Base-by-base conservation (phyloP, 352 stramenopile species). In the Aphanomyces cochlioides region DNA sequence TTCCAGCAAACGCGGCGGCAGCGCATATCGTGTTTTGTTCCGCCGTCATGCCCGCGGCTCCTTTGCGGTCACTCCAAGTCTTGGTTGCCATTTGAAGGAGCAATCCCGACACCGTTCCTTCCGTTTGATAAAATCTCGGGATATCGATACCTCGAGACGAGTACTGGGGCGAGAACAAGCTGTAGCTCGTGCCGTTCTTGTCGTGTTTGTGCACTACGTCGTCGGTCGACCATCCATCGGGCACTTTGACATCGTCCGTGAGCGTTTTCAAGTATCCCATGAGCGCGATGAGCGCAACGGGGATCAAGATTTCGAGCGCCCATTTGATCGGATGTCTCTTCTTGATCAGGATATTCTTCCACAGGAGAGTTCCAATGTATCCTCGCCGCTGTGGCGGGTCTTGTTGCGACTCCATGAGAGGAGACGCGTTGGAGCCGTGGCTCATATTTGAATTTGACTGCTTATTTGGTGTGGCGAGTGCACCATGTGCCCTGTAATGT, bases 331-430 rank as follows among this genome's bases (percentile, higher is more conserved):
- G 78, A 19, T 84, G 74, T 50, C 84, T 84, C 56, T 75, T 76
- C 79, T 92, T 92, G 72, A 92, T 82, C 77, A 85, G 74, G 74
- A 76, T 87, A 74, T 91, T 91, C 76, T 92, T 92, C 54, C 82
- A 77, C 61, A 92, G 76, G 56, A 92, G 67, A 61, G 73, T 50
- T n/a, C 10, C 43, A n/a, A 50, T 50, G 43, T 28, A 28, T 28
- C 28, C 28, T 28, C 28, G 28, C 28, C 28, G 28, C 28, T 28
- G 28, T 28, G 28, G 28, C 28, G 28, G 28, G 28, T 28, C 28
- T 28, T 28, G 28, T 28, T 28, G 28, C 28, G 28, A 28, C 28
- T 28, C 28, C 28, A 28, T 28, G 28, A 28, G 28, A 28, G 28
- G 28, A 28, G 28, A 28, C 28, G 28, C 28, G 28, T 28, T 0